Evolutionary conservation across 2,329 filamentous ascomycete species (phyloP).

Genomic region (Hypoxylon sp.): DNA sequence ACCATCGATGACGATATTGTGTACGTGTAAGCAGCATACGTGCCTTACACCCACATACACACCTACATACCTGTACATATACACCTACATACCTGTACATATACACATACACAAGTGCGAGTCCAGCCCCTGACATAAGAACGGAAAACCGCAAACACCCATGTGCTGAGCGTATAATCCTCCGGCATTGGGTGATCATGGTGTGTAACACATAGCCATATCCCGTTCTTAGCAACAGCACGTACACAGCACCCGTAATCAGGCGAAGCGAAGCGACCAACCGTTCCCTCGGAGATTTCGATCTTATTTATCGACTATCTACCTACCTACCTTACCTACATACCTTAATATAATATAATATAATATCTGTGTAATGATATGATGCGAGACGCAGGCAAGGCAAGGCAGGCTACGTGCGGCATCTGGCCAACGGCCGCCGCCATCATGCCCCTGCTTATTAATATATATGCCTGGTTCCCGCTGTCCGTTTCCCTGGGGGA

Average conservation of each 20-base stretch:
- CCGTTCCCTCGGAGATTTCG: constrained; percentile 22
- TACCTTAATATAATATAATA: neutral
- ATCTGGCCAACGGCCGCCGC: constrained; percentile 6
- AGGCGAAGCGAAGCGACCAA: constrained; percentile 9
- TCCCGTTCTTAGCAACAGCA: neutral
- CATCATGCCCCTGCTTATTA: neutral
- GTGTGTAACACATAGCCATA: constrained; percentile 25
- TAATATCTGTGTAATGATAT: constrained; percentile 8
- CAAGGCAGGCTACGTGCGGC: constrained; percentile 28
- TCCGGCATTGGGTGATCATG: constrained; percentile 6
- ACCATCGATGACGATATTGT: neutral
- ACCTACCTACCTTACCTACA: constrained; percentile 1
- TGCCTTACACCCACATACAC: neutral
- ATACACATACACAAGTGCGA: neutral
- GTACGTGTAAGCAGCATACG: neutral
- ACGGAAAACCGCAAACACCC: too few relatives aligned
- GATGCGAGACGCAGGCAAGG: constrained; percentile 12
- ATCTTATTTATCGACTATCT: neutral
- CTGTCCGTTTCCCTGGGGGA: neutral
- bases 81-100: neutral
- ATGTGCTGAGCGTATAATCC: constrained; percentile 4
- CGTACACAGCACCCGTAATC: neutral
- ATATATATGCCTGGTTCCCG: neutral
- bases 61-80: neutral
- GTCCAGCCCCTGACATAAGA: neutral